phyloP scores from a whole-genome alignment of 805 yeast genomes.

The Sungouiozyma intestinalis region DNA sequence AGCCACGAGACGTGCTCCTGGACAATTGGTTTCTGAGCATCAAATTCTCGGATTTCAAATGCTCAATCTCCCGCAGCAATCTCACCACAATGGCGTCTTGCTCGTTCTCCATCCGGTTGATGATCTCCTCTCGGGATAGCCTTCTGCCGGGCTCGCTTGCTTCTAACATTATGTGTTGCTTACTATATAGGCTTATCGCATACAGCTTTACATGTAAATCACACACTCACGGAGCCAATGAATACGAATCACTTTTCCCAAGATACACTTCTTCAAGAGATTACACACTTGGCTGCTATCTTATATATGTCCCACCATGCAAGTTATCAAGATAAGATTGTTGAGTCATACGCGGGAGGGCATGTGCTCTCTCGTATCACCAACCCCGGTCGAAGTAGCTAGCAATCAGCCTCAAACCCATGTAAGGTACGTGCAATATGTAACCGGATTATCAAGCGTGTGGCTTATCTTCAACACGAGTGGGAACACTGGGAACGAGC shows the following conservation, averaged over 20 bases:
- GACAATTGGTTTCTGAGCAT: not conserved
- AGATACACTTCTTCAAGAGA: too few species aligned
- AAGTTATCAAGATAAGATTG: not conserved
- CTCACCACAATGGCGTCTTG: constrained; percentile 53
- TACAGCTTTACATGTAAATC: not conserved
- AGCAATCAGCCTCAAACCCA: too few species aligned
- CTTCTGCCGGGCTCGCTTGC: constrained; percentile 6
- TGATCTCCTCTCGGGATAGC: constrained; percentile 35
- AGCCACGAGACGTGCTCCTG: not conserved
- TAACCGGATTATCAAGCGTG: not conserved
- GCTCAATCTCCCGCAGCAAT: constrained; percentile 42
- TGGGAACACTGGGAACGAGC: not conserved
- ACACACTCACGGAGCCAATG: not conserved
- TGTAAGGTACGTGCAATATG: too few species aligned
- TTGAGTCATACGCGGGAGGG: too few species aligned
- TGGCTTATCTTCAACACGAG: not conserved
- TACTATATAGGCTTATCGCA: not conserved
- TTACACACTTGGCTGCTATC: not conserved
- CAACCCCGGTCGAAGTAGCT: too few species aligned
- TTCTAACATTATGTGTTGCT: not conserved
- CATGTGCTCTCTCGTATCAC: too few species aligned
- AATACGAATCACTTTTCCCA: too few species aligned
- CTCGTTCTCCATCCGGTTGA: constrained; percentile 53
- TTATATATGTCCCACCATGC: too few species aligned
- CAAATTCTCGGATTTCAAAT: constrained; percentile 38